Base-by-base conservation (phyloP, 2,329 filamentous ascomycete species). In the Penicillium oxalicum region DNA sequence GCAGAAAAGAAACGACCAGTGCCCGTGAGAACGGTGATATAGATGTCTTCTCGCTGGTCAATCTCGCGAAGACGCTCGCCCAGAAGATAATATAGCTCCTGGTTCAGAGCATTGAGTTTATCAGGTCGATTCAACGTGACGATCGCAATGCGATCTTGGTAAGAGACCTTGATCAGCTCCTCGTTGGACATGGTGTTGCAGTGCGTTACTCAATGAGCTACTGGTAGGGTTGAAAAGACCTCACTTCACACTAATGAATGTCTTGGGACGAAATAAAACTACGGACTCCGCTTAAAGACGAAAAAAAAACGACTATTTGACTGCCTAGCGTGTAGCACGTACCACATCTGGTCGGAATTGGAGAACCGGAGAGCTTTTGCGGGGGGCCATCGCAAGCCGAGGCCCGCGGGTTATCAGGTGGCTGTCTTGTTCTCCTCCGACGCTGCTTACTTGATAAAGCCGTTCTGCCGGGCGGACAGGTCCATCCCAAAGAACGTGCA, bases 1-100 rank as follows among this genome's bases (percentile, higher is more conserved):
- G 91, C 91, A 8, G 90, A 96, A 74, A 97, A 97, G 68, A 77
- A 84, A 3, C 79, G 77, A 9, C 91, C 91, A 50, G 82, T 91
- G 61, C 83, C 93, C 0, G 89, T 88, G 3, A 97, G 64, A 9
- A 97, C 77, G 3, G 91, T 97, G 60, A 95, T 83, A 63, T 79
- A 87, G 51, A 96, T 83, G 56, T 95, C 87, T 52, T 91, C 82
- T 55, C 83, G 83, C 7, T 75, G 77, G 12, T 89, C 91, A 42
- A 97, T 77, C 65, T 95, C 84, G 49, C 85, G 80, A 65, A 98
- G 73, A 42, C 82, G 77, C 58, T 81, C 77, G 1, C 86, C 82
- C 37, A 97, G 78, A 28, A 83, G 78, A 68, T 87, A 95, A 75
- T 96, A 97, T 44, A 84, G 78, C 52, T 80, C 73, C 61, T 80